Percentiles rank a stretch among this genome's conserved stretches.
phyloP scores from a whole-genome alignment of 306 rosid genomes.

The Fragaria iinumae region DNA sequence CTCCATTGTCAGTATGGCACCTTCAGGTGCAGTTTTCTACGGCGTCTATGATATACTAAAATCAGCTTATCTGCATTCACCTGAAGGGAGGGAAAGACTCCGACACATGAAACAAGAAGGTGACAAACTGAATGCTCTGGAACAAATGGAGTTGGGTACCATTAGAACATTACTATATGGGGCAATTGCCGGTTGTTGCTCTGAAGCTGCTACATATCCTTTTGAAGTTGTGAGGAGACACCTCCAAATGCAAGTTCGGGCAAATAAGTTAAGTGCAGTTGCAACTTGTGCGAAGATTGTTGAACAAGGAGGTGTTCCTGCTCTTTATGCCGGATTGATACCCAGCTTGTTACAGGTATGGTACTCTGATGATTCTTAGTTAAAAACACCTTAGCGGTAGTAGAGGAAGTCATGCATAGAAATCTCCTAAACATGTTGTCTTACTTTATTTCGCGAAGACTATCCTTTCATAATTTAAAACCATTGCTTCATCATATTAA shows the following conservation, averaged over 20 bases:
- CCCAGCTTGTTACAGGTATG: constrained; percentile 86
- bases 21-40: constrained; percentile 93
- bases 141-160: constrained; percentile 91
- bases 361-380: constrained; percentile 1
- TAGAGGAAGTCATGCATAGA: not conserved
- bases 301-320: constrained; percentile 81
- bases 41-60: constrained; percentile 92
- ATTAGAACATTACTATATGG: constrained; percentile 74
- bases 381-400: not conserved
- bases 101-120: constrained; percentile 59
- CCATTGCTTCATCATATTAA: too few species aligned
- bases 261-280: constrained; percentile 60
- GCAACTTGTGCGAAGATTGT: constrained; percentile 76
- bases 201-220: constrained; percentile 96
- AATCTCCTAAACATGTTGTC: not conserved
- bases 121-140: constrained; percentile 72
- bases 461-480: not conserved
- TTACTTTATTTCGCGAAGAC: not conserved
- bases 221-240: constrained; percentile 95
- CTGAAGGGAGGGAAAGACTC: constrained; percentile 78
- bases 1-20: constrained; percentile 94
- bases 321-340: constrained; percentile 86
- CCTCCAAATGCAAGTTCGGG: constrained; percentile 88
- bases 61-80: constrained; percentile 79
- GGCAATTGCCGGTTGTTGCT: constrained; percentile 87